phyloP scores from a whole-genome alignment of 176 grass and related monocot genomes.

The Aegilops bicornis region DNA sequence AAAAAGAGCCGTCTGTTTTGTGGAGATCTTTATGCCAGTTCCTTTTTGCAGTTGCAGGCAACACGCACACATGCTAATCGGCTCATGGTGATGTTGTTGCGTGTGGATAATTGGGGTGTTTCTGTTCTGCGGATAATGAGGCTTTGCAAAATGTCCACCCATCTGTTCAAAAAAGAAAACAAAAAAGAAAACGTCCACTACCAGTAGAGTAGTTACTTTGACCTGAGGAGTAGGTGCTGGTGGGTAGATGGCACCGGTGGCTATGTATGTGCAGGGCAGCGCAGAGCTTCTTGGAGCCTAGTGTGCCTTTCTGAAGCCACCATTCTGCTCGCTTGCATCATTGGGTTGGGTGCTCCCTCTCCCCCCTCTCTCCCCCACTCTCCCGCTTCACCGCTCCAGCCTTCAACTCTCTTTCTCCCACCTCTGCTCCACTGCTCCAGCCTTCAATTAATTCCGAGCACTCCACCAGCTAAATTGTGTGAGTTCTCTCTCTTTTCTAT shows the following conservation, averaged over 20 bases:
- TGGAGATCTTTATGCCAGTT: conserved; percentile 47
- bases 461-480: conserved; percentile 34
- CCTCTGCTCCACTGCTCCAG: conserved; percentile 9
- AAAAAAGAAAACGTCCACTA: too few relatives aligned
- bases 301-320: conserved; percentile 38
- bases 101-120: conserved; percentile 1
- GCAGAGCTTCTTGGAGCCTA: conserved; percentile 40
- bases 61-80: background rate
- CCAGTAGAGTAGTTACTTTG: conserved; percentile 10
- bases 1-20: conserved; percentile 38
- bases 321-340: conserved; percentile 45
- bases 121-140: conserved; percentile 11
- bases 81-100: background rate
- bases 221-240: conserved; percentile 29
- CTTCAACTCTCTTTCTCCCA: too few relatives aligned
- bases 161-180: too few relatives aligned
- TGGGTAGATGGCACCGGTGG: conserved; percentile 28
- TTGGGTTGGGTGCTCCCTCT: conserved; percentile 13
- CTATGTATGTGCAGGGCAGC: conserved; percentile 12
- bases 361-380: background rate
- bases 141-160: conserved; percentile 15
- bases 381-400: too few relatives aligned
- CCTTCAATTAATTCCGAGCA: background rate
- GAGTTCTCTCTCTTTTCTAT: conserved; percentile 9
- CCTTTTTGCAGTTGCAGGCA: conserved; percentile 18